Conservation (phyloP, 495 filamentous ascomycete species). For the Geopyxis carbonaria region DNA sequence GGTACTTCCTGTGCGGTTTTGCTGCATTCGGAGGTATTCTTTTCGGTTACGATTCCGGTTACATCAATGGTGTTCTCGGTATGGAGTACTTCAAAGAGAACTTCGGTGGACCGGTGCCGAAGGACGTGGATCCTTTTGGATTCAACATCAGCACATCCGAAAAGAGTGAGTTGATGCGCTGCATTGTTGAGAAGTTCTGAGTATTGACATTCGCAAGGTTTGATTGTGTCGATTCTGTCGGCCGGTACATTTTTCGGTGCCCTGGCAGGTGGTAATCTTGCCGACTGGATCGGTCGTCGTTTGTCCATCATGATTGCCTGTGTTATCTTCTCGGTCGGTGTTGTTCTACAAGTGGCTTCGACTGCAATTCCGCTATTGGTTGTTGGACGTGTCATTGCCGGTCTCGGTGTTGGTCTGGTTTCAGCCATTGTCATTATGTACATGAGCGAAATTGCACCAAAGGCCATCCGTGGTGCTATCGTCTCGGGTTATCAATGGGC, state of each 20-base stretch:
- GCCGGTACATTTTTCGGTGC: slow-evolving; percentile 78
- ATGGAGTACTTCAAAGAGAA: slow-evolving; percentile 58
- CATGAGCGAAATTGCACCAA: slow-evolving; percentile 64
- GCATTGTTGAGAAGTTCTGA: slow-evolving; percentile 10
- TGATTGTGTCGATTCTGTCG: slow-evolving; percentile 72
- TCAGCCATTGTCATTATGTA: slow-evolving; percentile 58
- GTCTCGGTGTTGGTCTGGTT: slow-evolving; percentile 66
- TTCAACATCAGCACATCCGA: slow-evolving; percentile 10
- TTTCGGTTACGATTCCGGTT: slow-evolving; percentile 80
- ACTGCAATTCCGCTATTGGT: slow-evolving; percentile 36
- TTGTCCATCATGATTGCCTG: slow-evolving; percentile 48
- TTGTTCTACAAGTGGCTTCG: slow-evolving; percentile 57
- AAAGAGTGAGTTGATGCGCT: slow-evolving; percentile 33
- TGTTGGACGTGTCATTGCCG: slow-evolving; percentile 63
- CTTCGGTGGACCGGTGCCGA: slow-evolving; percentile 35
- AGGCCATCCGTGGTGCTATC: slow-evolving; percentile 67
- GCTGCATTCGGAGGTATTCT: slow-evolving; percentile 78
- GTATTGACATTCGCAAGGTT: slow-evolving; percentile 30
- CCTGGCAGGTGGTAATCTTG: slow-evolving; percentile 50
- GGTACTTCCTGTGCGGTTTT: slow-evolving; percentile 30
- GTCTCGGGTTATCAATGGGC: slow-evolving; percentile 69
- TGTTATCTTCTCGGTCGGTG: slow-evolving; percentile 58
- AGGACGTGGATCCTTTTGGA: neutral
- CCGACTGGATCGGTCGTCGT: slow-evolving; percentile 51
- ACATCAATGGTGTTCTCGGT: slow-evolving; percentile 68